Evolutionary conservation across 208 protist species (phyloP), one percentile per base, ranked within the genome.

Genomic region (Wallacemonas sp.): DNA sequence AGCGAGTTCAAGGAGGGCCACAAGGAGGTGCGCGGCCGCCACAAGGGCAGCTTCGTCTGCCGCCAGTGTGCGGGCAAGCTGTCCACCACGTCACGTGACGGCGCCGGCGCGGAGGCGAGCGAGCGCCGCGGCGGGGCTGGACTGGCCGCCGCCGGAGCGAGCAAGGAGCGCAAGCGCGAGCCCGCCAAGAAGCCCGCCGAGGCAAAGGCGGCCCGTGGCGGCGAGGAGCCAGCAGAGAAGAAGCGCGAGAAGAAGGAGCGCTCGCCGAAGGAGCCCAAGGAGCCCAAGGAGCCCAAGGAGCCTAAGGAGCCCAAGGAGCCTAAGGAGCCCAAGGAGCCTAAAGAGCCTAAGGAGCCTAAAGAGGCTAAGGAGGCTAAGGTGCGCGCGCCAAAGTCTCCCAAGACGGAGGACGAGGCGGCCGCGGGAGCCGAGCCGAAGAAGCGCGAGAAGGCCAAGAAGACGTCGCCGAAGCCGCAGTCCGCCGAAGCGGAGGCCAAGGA

Each of bases 1-100:
- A 69, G 71, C 26, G 85, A 86, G 70, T 94, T 94, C 63, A 76
- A 77, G 36, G 68, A 79, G 44, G 78, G 83, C 0, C 65, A 77
- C n/a, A 79, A 81, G 2, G 82, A 82, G 70, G 45, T 62, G 10
- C 70, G 64, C 42, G 73, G 81, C 3, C 66, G 70, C 25, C 63
- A 75, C 23, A 81, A 81, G 61, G 81, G 85, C 12, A 70, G 71
- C 57, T 74, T 79, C n/a, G 64, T 78, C 41, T 91, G 85, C 59
- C 69, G 67, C 48, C 32, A 52, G 4, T 86, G 80, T 54, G 61
- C 67, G 3, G 28, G 22, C 52, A 59, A 57, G 39, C 1, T 18
- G 22, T 63, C 16, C 18, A n/a, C 42, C 7, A 38, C 41, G 33
- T 20, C 31, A 7, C 52, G 52, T 23, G 32, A 44, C 4, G 52